Percentiles rank a stretch among this genome's conserved stretches.
Conservation (phyloP, 345 rosid species). For the Linum tenue region DNA sequence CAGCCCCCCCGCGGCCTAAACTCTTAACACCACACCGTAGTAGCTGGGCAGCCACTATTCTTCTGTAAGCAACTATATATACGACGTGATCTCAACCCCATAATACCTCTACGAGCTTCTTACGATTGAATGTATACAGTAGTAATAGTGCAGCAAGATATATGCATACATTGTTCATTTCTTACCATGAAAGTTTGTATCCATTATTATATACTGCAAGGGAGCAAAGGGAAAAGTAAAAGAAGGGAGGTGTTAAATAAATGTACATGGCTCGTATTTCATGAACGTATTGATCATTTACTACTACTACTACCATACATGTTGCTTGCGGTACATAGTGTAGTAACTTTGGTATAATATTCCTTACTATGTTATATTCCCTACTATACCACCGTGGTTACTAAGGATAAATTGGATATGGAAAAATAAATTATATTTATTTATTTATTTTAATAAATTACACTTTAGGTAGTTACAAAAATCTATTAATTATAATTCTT, state of each 20-base stretch:
- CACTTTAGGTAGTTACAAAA: too few relatives aligned
- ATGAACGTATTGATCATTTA: not conserved
- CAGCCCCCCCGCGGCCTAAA: not conserved
- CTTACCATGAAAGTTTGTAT: not conserved
- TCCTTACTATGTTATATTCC: not conserved
- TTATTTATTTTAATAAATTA: too few relatives aligned
- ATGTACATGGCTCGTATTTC: conserved; percentile 1
- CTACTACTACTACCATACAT: not conserved
- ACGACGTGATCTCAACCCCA: not conserved
- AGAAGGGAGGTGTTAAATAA: not conserved
- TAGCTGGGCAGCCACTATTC: not conserved
- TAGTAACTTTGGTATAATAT: too few relatives aligned
- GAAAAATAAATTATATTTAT: too few relatives aligned
- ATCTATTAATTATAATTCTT: too few relatives aligned
- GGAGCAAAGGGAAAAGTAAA: not conserved
- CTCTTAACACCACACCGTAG: too few relatives aligned
- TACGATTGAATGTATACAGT: not conserved
- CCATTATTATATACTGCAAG: not conserved
- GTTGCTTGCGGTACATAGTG: too few relatives aligned
- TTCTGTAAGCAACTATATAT: not conserved
- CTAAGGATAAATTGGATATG: too few relatives aligned
- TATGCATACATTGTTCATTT: too few relatives aligned
- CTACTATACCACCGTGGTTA: too few relatives aligned
- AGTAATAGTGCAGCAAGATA: not conserved
- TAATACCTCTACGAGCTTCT: not conserved